These are phyloP conservation scores for Physocladia obscura DNA, from an alignment of 192 early-diverging fungal species.

Conservation along the genomic window DNA sequence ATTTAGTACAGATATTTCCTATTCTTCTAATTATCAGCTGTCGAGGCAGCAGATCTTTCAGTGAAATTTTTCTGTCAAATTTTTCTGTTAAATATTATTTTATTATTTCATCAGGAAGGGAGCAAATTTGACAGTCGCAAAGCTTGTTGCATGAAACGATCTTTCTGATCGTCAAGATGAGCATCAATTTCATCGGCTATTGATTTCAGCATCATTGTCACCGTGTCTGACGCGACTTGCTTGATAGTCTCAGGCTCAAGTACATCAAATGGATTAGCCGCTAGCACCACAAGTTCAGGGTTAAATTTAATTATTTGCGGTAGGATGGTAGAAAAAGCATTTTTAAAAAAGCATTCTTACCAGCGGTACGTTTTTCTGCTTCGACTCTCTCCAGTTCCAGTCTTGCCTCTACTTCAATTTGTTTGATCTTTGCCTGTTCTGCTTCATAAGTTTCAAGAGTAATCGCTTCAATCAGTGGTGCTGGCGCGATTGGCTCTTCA, in stretches of 20 bases:
- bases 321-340: not conserved
- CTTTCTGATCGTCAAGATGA: constrained; percentile 21
- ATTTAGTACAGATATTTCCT: constrained; percentile 32
- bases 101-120: not conserved
- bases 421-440: constrained; percentile 18
- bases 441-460: constrained; percentile 34
- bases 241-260: constrained; percentile 27
- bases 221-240: constrained; percentile 28
- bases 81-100: not conserved
- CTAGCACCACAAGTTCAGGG: not conserved
- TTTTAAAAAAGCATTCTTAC: constrained; percentile 8
- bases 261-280: constrained; percentile 40
- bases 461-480: constrained; percentile 24
- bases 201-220: constrained; percentile 5
- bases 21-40: not conserved
- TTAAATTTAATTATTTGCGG: not conserved
- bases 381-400: constrained; percentile 23
- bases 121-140: not conserved
- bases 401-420: constrained; percentile 17
- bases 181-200: constrained; percentile 31
- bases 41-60: constrained; percentile 55
- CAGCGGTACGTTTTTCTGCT: constrained; percentile 31
- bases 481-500: constrained; percentile 28
- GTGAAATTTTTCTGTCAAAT: constrained; percentile 84
- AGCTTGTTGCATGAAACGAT: constrained; percentile 27